Evolutionary conservation across 169 alveolate genomes (phyloP), one percentile per base, ranked within the genome.

Genomic region (Cryptosporidium sp.): DNA sequence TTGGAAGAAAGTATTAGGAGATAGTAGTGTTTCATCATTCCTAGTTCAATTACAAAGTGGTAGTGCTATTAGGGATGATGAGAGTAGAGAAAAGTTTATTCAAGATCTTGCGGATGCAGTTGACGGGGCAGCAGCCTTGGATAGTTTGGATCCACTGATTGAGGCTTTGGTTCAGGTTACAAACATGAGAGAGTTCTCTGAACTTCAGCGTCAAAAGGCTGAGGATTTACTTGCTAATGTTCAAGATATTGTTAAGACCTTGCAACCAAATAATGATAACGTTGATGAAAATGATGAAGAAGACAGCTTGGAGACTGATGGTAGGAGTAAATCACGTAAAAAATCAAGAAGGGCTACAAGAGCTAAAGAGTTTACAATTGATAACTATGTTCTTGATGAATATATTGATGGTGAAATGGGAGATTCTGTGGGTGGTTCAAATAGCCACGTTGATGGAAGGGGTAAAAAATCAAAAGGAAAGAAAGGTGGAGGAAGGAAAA

Each of bases 1-100:
- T 68, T 95, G 97, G 97, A 91, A 94, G 55, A 94, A 93, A 70
- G 93, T 94, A 29, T 68, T 94, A 55, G 94, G 92, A 0, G 87
- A 71, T 33, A 80, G 89, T 33, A 80, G 89, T 33, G 89, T 80
- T 12, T 80, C 89, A 29, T 80, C 89, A 29, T 80, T 80, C 50
- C 48, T 80, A 3, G 89, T 80, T 4, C 89, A 80, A 69, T 35
- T 80, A 29, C 89, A 80, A 45, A 80, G 89, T n/a, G 89, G 89
- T 3, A 80, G 89, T 48, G 89, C 89, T 23, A 59, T 62, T 26
- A 80, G 89, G 31, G 89, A 80, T 50, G 89, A 65, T 23, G 89
- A 80, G n/a, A 80, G 89, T 26, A 61, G 89, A 9, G 89, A 80
- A n/a, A 80, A 80, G 62, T 80, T 80, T 33, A 62, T 80, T 23